Evolutionary conservation across 73 alveolate species (phyloP).

Genomic region (Stentor roeselii): DNA sequence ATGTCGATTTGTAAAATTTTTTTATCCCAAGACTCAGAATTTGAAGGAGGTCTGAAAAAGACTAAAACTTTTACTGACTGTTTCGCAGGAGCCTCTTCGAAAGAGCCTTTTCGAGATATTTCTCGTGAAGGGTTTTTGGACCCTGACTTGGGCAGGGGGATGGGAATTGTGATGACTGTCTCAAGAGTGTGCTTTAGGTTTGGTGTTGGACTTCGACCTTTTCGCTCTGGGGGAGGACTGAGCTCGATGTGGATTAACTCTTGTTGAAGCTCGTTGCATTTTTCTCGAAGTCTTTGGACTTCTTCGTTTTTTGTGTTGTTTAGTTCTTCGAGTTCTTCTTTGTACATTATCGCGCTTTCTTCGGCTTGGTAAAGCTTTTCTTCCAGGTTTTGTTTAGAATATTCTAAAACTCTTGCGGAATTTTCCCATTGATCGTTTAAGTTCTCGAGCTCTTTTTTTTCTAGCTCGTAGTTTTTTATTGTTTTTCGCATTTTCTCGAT

Average conservation of each 20-base stretch:
- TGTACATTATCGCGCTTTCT: slow-evolving; percentile 26
- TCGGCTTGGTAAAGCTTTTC: slow-evolving; percentile 18
- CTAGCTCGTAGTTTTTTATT: not conserved
- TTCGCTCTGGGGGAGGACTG: not conserved
- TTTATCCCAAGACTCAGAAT: not conserved
- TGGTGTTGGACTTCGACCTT: not conserved
- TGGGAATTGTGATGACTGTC: not conserved
- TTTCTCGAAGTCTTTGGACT: slow-evolving; percentile 22
- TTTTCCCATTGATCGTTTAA: slow-evolving; percentile 31
- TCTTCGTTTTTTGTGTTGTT: slow-evolving; percentile 24
- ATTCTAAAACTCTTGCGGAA: slow-evolving; percentile 20
- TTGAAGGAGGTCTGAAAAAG: not conserved
- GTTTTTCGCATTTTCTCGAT: not conserved
- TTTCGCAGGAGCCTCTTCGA: not conserved
- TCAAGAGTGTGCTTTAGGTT: not conserved
- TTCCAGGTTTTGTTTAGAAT: slow-evolving; percentile 10
- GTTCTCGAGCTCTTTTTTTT: slow-evolving; percentile 25
- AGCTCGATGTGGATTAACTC: not conserved
- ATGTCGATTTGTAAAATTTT: not conserved
- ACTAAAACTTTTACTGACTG: not conserved
- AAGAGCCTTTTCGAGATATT: not conserved
- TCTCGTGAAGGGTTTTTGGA: not conserved
- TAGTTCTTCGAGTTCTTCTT: slow-evolving; percentile 26
- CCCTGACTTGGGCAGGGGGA: not conserved
- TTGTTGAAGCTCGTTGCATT: slow-evolving; percentile 22